Evolutionary conservation across 805 yeast genomes (phyloP).

Genomic region (Yarrowia sp.): DNA sequence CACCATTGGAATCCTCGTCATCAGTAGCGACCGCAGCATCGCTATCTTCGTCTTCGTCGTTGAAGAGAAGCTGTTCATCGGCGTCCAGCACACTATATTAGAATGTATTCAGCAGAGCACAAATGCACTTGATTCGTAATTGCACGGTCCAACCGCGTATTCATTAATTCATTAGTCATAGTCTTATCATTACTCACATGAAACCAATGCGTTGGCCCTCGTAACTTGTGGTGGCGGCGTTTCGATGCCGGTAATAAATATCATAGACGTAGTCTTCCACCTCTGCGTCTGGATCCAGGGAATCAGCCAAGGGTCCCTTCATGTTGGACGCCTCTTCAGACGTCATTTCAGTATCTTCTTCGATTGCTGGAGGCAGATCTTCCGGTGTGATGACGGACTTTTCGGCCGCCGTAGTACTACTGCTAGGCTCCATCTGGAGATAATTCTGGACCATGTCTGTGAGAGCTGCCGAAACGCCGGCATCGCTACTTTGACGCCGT

Average conservation of each 20-base stretch:
- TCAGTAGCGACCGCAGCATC: conserved; percentile 46
- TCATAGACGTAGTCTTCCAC: conserved; percentile 87
- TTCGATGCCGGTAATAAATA: conserved; percentile 74
- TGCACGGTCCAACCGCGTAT: not conserved
- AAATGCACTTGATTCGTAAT: not conserved
- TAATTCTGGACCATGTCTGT: conserved; percentile 76
- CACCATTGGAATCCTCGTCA: conserved; percentile 53
- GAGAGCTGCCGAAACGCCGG: conserved; percentile 64
- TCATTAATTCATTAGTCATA: conserved; percentile 1
- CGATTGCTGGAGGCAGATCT: conserved; percentile 19
- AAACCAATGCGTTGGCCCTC: conserved; percentile 58
- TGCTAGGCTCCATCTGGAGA: conserved; percentile 53
- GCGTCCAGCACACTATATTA: conserved; percentile 43
- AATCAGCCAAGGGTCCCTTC: conserved; percentile 6
- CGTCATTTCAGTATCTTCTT: conserved; percentile 29
- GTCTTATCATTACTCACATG: conserved; percentile 52
- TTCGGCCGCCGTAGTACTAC: not conserved
- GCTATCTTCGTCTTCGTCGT: conserved; percentile 53
- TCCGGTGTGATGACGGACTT: conserved; percentile 27
- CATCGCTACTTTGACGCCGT: conserved; percentile 42
- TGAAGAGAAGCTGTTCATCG: conserved; percentile 46
- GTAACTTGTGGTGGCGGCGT: conserved; percentile 56
- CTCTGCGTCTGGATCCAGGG: conserved; percentile 44
- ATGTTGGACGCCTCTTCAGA: conserved; percentile 26
- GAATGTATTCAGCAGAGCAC: not conserved